Base-by-base conservation (phyloP, 306 rosid genomes). In the Styphnolobium japonicum region DNA sequence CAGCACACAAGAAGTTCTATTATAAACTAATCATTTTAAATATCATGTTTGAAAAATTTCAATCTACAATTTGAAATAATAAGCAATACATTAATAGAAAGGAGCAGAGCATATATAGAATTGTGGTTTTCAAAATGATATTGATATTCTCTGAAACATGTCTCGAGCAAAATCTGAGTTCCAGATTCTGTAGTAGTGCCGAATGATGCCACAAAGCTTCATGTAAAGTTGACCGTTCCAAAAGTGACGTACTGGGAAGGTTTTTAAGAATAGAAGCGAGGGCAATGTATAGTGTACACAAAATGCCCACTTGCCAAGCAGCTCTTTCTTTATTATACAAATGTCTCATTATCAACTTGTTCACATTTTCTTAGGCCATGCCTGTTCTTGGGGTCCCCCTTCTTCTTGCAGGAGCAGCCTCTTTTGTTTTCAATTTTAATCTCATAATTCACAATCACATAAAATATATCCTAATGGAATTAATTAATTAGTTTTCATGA, bases 231-330 rank as follows among this genome's bases (percentile, higher is more conserved):
- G 84, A 80, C 84, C 73, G 62, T 53, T 65, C 74, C 75, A 80
- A 71, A 80, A 73, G 84, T 52, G 46, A 73, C 62, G 42, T 69
- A 61, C 31, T 23, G 29, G 19, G 73, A 53, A 81, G 62, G 72
- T 36, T 37, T 75, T 34, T 7, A 69, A 60, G 74, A 72, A 18
- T 46, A 45, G 76, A 75, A 22, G 29, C 9, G 9, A 67, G 73
- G 75, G 55, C 6, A 83, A 83, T 79, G 74, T 79, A 83, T 84
- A 74, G 31, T 79, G 87, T 9, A 83, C 69, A 53, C 69, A 60
- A 80, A 81, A 79, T 49, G 16, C 81, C 87, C 83, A 74, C 84
- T 79, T 83, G 81, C 74, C 87, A 83, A 83, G 48, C 5, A 76
- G 11, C 58, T 49, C 52, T 77, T 57, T 79, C 78, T 66, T 80